Evolutionary conservation across 2,329 filamentous ascomycete species (phyloP).

Genomic region (Sarocladium brachiariae): DNA sequence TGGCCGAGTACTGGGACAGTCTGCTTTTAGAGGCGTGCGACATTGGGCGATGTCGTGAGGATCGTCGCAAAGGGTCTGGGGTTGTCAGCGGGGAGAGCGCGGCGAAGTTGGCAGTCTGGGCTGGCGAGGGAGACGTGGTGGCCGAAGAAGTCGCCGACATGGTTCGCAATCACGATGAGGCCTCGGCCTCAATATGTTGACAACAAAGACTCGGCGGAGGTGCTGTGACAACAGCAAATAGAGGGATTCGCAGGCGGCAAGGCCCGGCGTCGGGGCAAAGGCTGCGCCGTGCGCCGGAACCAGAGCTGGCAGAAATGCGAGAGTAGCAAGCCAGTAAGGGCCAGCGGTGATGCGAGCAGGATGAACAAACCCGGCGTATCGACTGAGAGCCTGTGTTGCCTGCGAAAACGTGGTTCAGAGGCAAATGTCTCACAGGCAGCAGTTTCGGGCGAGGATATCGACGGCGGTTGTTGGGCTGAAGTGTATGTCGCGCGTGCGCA

Average conservation of each 20-base stretch:
- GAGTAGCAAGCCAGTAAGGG: background rate
- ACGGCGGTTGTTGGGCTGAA: background rate
- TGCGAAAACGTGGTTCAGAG: background rate
- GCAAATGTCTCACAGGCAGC: constrained; percentile 1
- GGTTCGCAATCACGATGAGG: constrained; percentile 27
- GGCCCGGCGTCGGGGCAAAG: constrained; percentile 3
- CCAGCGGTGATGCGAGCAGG: background rate
- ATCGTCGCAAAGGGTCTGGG: constrained; percentile 49
- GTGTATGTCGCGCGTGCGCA: background rate
- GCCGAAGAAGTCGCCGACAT: constrained; percentile 52
- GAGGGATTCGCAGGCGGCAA: background rate
- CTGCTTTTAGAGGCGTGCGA: constrained; percentile 76
- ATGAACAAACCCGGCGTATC: background rate
- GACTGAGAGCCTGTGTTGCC: background rate
- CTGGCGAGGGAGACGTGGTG: constrained; percentile 40
- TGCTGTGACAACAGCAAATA: background rate
- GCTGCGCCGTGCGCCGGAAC: constrained; percentile 4
- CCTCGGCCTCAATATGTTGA: too few species aligned
- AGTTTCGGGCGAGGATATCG: background rate
- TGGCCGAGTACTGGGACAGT: constrained; percentile 74
- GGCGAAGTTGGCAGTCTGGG: constrained; percentile 45
- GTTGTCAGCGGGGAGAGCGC: constrained; percentile 51
- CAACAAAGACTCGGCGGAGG: too few species aligned
- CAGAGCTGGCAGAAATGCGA: background rate
- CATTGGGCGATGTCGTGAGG: constrained; percentile 56